Conservation (phyloP, 345 rosid genomes). For the Abelmoschus esculentus region DNA sequence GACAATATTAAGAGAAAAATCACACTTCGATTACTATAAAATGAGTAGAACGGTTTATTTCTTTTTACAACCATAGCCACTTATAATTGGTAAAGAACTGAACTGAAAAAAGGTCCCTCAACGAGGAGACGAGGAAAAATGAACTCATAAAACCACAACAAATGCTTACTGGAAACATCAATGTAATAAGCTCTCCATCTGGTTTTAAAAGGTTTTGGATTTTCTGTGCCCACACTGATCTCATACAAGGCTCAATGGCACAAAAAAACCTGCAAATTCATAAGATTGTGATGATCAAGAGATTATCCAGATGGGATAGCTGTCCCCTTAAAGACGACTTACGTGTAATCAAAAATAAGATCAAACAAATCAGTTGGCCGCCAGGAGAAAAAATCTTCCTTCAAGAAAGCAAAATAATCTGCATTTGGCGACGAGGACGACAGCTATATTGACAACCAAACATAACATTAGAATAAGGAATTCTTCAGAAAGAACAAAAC, state of each 20-base stretch:
- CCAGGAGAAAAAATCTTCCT: constrained; percentile 79
- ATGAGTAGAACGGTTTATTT: background rate
- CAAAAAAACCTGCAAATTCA: constrained; percentile 58
- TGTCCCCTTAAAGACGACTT: constrained; percentile 20
- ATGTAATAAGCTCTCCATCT: constrained; percentile 76
- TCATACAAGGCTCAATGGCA: constrained; percentile 46
- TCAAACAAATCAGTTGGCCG: constrained; percentile 51
- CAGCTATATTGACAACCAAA: constrained; percentile 33
- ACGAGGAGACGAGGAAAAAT: background rate
- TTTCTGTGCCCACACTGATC: constrained; percentile 57
- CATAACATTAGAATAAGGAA: constrained; percentile 2
- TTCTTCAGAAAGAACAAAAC: background rate
- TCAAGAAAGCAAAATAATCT: constrained; percentile 39
- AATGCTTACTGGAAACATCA: constrained; percentile 62
- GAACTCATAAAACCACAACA: background rate
- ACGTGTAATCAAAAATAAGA: constrained; percentile 82
- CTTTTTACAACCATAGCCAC: background rate
- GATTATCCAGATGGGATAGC: background rate
- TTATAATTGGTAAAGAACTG: background rate
- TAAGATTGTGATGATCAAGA: constrained; percentile 4
- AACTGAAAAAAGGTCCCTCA: background rate
- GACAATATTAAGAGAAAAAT: background rate
- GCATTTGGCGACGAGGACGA: constrained; percentile 50
- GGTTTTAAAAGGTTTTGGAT: constrained; percentile 52
- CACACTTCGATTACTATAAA: background rate